Evolutionary conservation across 306 rosid species (phyloP), one percentile per base, ranked within the genome.

Genomic region (Rubus idaeus): DNA sequence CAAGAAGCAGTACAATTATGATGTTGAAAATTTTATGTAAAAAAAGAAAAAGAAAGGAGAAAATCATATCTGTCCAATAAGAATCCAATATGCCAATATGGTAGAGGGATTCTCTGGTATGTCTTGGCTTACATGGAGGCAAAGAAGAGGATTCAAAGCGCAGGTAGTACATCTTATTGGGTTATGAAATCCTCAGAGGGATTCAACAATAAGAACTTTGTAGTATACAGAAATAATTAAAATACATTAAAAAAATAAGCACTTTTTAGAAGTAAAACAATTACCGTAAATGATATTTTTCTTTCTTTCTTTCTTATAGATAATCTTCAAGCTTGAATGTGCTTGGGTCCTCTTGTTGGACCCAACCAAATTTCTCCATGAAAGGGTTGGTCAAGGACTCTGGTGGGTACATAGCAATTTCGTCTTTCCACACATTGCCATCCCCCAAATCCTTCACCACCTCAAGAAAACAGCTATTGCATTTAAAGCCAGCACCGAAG

Each of bases 401-500:
- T 39, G 97, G 97, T 73, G 98, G 98, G 41, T 95, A 95, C 50
- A 37, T 42, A 60, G 83, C 60, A 83, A 92, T 88, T 83, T 91
- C 87, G 5, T 92, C 96, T 3, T 74, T 77, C 98, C 98, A 95
- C 21, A 88, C 98, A 82, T 92, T 92, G 0, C 44, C 84, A 11
- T 77, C 85, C 9, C 23, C 85, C 20, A 89, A 65, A 55, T 94
- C 97, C 71, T 83, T 87, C 86, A 89, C 75, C 39, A 91, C 96
- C 83, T 94, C 94, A 91, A 93, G 89, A 81, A 89, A 69, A 71
- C 97, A 91, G 78, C 98, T 94, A 50, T 90, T 89, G 86, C 98
- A 94, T 88, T 94, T 94, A 84, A 94, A 94, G 61, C 98, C 98
- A 35, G 94, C 94, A 55, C 98, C 98, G 79, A 94, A 94, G 78